A percentile compares a stretch with the other conserved stretches of the same genome.
phyloP scores from a whole-genome alignment of 306 rosid species.

The Psophocarpus tetragonolobus region DNA sequence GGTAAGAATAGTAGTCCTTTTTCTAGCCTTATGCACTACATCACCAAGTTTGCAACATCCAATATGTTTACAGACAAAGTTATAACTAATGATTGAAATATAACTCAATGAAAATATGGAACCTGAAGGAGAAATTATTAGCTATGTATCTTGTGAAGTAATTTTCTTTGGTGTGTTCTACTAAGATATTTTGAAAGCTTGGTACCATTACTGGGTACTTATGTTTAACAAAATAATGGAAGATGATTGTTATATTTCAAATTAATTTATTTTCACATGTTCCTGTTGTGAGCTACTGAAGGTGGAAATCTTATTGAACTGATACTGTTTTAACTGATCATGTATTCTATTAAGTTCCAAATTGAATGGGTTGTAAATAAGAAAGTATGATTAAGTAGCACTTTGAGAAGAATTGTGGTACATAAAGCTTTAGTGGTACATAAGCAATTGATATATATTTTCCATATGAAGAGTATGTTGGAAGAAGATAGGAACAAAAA shows the following conservation, averaged over 20 bases:
- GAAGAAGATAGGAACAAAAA: too few species aligned
- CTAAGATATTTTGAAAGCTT: constrained; percentile 6
- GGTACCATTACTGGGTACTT: background rate
- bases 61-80: too few species aligned
- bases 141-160: background rate
- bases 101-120: too few species aligned
- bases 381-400: background rate
- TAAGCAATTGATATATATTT: background rate
- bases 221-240: constrained; percentile 3
- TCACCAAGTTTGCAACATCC: too few species aligned
- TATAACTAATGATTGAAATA: too few species aligned
- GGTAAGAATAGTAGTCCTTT: constrained; percentile 52
- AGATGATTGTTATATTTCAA: constrained; percentile 15
- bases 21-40: background rate
- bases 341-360: background rate
- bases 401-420: background rate
- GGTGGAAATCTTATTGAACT: constrained; percentile 18
- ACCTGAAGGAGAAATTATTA: background rate
- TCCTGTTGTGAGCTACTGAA: background rate
- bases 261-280: background rate
- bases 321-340: background rate
- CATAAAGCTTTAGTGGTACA: background rate
- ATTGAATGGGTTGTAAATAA: background rate
- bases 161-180: background rate
- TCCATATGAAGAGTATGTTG: too few species aligned